phyloP scores from a whole-genome alignment of 148 eudicot species.

The Hydrangea macrophylla region DNA sequence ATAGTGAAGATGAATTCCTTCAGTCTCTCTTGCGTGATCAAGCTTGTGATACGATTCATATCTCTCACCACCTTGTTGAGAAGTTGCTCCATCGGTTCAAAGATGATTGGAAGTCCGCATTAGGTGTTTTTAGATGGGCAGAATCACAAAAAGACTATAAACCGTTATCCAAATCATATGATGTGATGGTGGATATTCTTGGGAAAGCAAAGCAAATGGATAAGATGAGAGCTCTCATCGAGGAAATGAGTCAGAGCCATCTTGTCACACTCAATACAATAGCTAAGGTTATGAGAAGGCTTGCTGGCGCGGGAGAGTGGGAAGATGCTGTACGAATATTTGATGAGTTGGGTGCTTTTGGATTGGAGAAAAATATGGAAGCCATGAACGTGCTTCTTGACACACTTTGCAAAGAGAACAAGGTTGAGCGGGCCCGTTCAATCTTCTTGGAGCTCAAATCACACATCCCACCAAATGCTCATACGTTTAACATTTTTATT shows the following conservation, averaged over 20 bases:
- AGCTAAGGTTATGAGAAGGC: slow-evolving; percentile 75
- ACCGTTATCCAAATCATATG: slow-evolving; percentile 50
- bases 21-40: slow-evolving; percentile 41
- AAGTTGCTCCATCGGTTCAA: slow-evolving; percentile 49
- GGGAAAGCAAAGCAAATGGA: slow-evolving; percentile 81
- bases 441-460: slow-evolving; percentile 67
- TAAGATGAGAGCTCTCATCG: slow-evolving; percentile 55
- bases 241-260: slow-evolving; percentile 51
- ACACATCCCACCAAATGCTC: slow-evolving; percentile 58
- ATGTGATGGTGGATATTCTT: slow-evolving; percentile 74
- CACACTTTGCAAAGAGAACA: slow-evolving; percentile 82
- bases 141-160: slow-evolving; percentile 38
- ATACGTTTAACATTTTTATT: slow-evolving; percentile 77
- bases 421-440: slow-evolving; percentile 71
- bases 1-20: slow-evolving; percentile 39
- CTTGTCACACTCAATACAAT: slow-evolving; percentile 53
- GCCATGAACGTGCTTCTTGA: slow-evolving; percentile 86
- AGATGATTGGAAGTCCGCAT: slow-evolving; percentile 87
- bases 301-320: slow-evolving; percentile 78
- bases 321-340: slow-evolving; percentile 54
- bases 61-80: slow-evolving; percentile 44
- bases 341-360: slow-evolving; percentile 58
- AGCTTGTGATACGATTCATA: slow-evolving; percentile 31
- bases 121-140: slow-evolving; percentile 72
- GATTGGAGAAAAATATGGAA: slow-evolving; percentile 67